Evolutionary conservation across 1,139 yeast genomes (phyloP).

Genomic region (Debaryomyces sp.): DNA sequence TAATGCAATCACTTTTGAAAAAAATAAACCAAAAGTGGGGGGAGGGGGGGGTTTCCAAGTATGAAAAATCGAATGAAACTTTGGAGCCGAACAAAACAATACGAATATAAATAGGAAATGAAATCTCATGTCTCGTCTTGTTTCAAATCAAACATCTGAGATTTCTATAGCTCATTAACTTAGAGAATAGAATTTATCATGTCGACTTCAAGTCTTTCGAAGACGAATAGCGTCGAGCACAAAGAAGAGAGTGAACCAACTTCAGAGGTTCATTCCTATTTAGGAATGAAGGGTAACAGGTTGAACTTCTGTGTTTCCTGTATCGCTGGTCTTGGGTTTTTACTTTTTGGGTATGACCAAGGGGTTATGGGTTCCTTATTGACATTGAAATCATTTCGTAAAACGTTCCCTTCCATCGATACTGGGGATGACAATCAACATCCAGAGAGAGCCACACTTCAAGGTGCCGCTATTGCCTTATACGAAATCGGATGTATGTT

Average conservation of each 20-base stretch:
- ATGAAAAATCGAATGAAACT: background rate
- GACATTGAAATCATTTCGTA: constrained; percentile 39
- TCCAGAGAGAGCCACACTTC: too few species aligned
- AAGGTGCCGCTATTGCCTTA: constrained; percentile 38
- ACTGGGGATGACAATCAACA: background rate
- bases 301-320: constrained; percentile 29
- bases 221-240: background rate
- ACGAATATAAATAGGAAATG: constrained; percentile 1
- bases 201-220: constrained; percentile 2
- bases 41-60: background rate
- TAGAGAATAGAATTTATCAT: background rate
- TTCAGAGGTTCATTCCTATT: constrained; percentile 15
- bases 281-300: constrained; percentile 30
- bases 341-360: constrained; percentile 50
- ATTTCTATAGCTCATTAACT: background rate
- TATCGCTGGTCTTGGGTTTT: constrained; percentile 35
- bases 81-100: background rate
- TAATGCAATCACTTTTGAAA: background rate
- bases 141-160: background rate
- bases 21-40: background rate
- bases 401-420: constrained; percentile 41
- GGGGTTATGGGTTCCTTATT: constrained; percentile 53
- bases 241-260: background rate
- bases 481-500: constrained; percentile 43
- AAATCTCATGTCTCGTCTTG: background rate